Evolutionary conservation across 2,329 filamentous ascomycete species (phyloP).

Genomic region (Dichotomopilus funicola): DNA sequence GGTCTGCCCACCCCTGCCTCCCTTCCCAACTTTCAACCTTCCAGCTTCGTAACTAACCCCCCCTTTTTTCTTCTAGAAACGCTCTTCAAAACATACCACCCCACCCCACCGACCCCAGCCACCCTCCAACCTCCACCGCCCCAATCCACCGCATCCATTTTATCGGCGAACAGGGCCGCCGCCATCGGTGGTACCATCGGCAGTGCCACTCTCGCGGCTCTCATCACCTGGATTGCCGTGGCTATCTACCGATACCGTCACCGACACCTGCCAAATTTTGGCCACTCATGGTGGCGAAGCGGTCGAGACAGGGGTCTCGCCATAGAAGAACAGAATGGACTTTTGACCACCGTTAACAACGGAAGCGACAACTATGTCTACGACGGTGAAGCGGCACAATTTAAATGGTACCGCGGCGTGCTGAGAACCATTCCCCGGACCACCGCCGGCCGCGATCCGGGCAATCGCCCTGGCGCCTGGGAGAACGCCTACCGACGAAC

Average conservation of each 20-base stretch:
- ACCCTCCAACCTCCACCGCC: background rate
- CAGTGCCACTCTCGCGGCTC: background rate
- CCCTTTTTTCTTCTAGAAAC: background rate
- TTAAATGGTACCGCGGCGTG: too few species aligned
- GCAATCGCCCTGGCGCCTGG: too few species aligned
- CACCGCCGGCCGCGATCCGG: too few species aligned
- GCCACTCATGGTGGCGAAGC: too few species aligned
- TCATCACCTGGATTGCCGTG: background rate
- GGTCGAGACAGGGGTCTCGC: too few species aligned
- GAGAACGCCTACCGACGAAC: too few species aligned
- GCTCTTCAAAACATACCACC: background rate
- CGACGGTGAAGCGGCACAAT: too few species aligned
- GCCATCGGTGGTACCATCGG: constrained; percentile 1
- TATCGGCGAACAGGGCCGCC: background rate
- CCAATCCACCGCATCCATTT: background rate
- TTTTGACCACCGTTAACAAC: too few species aligned
- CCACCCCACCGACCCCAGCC: background rate
- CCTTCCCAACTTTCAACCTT: background rate
- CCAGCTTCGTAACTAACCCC: background rate
- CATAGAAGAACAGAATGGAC: too few species aligned
- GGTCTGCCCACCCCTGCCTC: background rate
- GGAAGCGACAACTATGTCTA: too few species aligned
- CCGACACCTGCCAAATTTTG: too few species aligned
- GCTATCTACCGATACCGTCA: background rate
- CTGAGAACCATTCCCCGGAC: too few species aligned